Conservation (phyloP, 2,329 filamentous ascomycete species). For the Colletotrichum karsti region DNA sequence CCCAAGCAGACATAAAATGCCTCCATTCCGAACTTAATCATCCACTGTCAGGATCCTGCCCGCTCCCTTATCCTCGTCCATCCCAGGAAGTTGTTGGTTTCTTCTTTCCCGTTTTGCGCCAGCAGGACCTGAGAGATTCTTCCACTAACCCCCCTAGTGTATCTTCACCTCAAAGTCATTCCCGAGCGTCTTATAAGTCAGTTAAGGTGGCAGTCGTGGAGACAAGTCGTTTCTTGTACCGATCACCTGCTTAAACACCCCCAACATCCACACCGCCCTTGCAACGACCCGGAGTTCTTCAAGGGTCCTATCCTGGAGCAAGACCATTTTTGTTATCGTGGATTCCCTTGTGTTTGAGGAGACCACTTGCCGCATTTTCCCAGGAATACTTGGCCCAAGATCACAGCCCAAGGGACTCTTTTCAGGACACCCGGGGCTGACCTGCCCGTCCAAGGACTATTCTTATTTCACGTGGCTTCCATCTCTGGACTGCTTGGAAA, state of each 20-base stretch:
- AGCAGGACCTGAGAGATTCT: constrained; percentile 28
- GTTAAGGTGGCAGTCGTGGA: constrained; percentile 30
- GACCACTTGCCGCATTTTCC: constrained; percentile 27
- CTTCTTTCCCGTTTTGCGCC: constrained; percentile 31
- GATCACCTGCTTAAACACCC: constrained; percentile 29
- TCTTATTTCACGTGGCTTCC: constrained; percentile 32
- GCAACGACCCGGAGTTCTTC: constrained; percentile 27
- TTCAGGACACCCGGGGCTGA: constrained; percentile 28
- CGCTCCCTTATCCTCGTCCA: constrained; percentile 28
- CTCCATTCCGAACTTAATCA: constrained; percentile 31
- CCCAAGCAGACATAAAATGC: constrained; percentile 33
- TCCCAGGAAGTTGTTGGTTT: constrained; percentile 29
- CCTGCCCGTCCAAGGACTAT: constrained; percentile 27
- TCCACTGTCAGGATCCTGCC: constrained; percentile 23
- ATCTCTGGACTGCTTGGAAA: constrained; percentile 19
- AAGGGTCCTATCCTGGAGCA: constrained; percentile 30
- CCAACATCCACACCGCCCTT: constrained; percentile 30
- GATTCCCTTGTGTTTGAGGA: constrained; percentile 31
- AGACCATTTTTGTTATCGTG: constrained; percentile 30
- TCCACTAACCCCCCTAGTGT: constrained; percentile 30
- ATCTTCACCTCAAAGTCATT: constrained; percentile 18
- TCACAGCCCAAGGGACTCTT: constrained; percentile 25
- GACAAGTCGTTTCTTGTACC: constrained; percentile 31
- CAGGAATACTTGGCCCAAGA: constrained; percentile 30
- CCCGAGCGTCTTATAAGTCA: constrained; percentile 25